A percentile compares a stretch with the other conserved stretches of the same genome.
Evolutionary conservation across 163 green algal genomes (phyloP).

Genomic region (Coccomyxa subellipsoidea): DNA sequence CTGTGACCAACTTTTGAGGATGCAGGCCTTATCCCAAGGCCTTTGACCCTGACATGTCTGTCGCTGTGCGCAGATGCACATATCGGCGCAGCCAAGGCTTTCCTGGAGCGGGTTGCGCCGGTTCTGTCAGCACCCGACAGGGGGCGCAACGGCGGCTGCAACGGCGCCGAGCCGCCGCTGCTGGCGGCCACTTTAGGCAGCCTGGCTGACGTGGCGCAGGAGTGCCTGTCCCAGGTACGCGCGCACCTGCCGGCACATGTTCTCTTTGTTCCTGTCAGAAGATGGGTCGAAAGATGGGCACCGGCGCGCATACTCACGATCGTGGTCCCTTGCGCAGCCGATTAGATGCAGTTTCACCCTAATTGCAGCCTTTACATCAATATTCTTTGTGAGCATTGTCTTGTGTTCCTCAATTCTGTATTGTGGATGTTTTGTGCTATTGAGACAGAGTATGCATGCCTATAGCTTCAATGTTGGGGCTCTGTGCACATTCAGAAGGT

Average conservation of each 20-base stretch:
- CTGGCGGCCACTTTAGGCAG: not conserved
- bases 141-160: not conserved
- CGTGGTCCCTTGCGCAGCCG: no score
- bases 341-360: no score
- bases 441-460: no score
- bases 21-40: no score
- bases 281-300: no score
- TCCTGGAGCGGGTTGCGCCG: not conserved
- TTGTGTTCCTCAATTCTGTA: no score
- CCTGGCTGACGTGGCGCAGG: not conserved
- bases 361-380: no score
- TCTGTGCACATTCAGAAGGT: not conserved
- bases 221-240: not conserved
- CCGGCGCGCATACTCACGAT: no score
- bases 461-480: not conserved
- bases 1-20: no score
- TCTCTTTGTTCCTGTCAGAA: no score
- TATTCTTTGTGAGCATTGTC: no score
- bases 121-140: not conserved
- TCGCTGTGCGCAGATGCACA: not conserved
- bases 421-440: no score
- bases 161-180: not conserved
- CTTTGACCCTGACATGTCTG: not conserved
- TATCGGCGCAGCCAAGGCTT: not conserved
- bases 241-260: not conserved